Evolutionary conservation across 331 rosid species (phyloP).

Genomic region (Acacia concinna): DNA sequence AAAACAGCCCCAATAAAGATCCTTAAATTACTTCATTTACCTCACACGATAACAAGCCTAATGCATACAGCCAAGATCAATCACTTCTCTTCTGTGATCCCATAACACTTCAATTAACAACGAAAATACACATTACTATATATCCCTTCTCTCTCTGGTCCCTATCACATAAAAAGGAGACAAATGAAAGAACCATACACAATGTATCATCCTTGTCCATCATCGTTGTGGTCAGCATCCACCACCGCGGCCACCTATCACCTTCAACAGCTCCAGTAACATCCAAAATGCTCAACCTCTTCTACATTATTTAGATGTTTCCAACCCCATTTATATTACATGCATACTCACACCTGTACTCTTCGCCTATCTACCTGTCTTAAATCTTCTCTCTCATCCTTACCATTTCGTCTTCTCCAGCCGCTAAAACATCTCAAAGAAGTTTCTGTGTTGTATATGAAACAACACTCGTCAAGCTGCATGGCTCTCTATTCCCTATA

Average conservation of each 20-base stretch:
- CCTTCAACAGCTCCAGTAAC: too few relatives aligned
- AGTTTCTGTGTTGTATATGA: conserved; percentile 8
- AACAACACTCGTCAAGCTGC: conserved; percentile 54
- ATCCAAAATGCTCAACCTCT: background rate
- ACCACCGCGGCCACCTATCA: too few relatives aligned
- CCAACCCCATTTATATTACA: conserved; percentile 19
- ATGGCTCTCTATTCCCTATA: conserved; percentile 1
- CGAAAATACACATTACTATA: too few relatives aligned
- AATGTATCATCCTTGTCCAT: background rate
- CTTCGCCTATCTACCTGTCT: background rate
- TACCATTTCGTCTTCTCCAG: background rate
- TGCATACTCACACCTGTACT: conserved; percentile 31
- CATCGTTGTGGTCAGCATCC: background rate
- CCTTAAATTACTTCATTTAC: too few relatives aligned
- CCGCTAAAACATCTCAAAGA: background rate
- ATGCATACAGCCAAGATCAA: too few relatives aligned
- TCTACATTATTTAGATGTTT: too few relatives aligned
- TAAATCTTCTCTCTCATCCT: background rate
- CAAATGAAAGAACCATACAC: background rate
- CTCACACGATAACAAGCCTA: too few relatives aligned
- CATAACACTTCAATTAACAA: too few relatives aligned
- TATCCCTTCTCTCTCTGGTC: background rate
- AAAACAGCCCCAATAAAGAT: too few relatives aligned
- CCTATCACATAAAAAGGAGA: background rate
- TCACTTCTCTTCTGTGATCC: too few relatives aligned